Evolutionary conservation across 2,329 filamentous ascomycete genomes (phyloP).

Genomic region (Zymoseptoria crescenta): DNA sequence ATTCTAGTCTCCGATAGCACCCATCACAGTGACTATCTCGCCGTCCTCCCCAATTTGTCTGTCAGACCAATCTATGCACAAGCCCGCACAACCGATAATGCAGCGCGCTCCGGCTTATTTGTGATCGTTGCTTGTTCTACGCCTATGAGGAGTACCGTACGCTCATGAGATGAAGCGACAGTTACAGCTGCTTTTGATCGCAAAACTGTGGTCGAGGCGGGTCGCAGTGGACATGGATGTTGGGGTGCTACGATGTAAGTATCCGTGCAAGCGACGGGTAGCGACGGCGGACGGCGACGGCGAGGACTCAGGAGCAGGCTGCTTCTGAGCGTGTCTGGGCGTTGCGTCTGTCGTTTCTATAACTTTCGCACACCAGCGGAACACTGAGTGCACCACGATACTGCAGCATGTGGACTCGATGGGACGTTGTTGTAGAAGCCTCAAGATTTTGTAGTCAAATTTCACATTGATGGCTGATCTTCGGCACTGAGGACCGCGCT

Average conservation of each 20-base stretch:
- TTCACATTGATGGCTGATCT: neutral
- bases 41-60: neutral
- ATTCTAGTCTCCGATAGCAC: too few relatives aligned
- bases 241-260: neutral
- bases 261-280: neutral
- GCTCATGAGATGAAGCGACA: conserved; percentile 22
- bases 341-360: neutral
- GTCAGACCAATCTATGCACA: conserved; percentile 53
- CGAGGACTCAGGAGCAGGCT: neutral
- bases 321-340: neutral
- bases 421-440: neutral
- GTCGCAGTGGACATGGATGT: neutral
- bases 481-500: neutral
- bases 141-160: conserved; percentile 44
- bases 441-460: neutral
- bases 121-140: conserved; percentile 67
- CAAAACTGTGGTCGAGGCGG: conserved; percentile 23
- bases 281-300: neutral
- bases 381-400: neutral
- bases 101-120: conserved; percentile 99
- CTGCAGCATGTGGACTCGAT: neutral
- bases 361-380: neutral
- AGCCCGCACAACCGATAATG: conserved; percentile 86
- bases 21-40: too few relatives aligned
- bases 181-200: conserved; percentile 24